Percentiles rank a stretch among this genome's conserved stretches.
Evolutionary conservation across 1,139 yeast species (phyloP).

Genomic region (Candida sanyaensis): DNA sequence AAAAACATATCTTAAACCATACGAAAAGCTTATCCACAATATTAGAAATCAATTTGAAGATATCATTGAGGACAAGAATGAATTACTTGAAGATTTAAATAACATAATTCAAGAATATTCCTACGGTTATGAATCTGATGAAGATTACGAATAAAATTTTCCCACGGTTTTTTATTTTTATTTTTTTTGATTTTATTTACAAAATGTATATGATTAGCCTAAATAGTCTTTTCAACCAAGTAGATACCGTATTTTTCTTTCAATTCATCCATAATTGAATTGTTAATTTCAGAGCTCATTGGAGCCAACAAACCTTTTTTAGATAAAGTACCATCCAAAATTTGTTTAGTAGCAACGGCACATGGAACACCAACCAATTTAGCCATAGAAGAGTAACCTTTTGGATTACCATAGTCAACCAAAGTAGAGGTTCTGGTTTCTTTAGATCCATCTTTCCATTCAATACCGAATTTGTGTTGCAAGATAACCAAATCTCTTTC

Average conservation of each 20-base stretch:
- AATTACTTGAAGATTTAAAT: constrained; percentile 58
- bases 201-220: neutral
- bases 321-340: constrained; percentile 75
- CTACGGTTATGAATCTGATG: constrained; percentile 40
- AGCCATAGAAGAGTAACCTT: constrained; percentile 98
- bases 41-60: constrained; percentile 27
- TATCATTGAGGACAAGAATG: constrained; percentile 68
- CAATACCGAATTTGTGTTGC: constrained; percentile 97
- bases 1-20: constrained; percentile 46
- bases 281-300: constrained; percentile 84
- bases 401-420: constrained; percentile 90
- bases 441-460: constrained; percentile 89
- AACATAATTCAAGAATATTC: constrained; percentile 54
- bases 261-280: constrained; percentile 87
- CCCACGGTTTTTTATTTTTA: too few species aligned
- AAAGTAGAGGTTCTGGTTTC: constrained; percentile 95
- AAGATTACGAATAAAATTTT: constrained; percentile 14
- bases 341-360: constrained; percentile 90
- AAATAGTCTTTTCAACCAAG: constrained; percentile 81
- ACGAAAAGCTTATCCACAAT: constrained; percentile 47
- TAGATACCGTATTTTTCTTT: constrained; percentile 87
- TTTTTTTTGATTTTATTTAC: neutral
- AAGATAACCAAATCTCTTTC: constrained; percentile 94
- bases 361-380: constrained; percentile 98
- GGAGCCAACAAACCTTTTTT: constrained; percentile 89